Evolutionary conservation across 768 basidiomycete species (phyloP), one percentile per base, ranked within the genome.

Genomic region (Exsudoporus frostii): DNA sequence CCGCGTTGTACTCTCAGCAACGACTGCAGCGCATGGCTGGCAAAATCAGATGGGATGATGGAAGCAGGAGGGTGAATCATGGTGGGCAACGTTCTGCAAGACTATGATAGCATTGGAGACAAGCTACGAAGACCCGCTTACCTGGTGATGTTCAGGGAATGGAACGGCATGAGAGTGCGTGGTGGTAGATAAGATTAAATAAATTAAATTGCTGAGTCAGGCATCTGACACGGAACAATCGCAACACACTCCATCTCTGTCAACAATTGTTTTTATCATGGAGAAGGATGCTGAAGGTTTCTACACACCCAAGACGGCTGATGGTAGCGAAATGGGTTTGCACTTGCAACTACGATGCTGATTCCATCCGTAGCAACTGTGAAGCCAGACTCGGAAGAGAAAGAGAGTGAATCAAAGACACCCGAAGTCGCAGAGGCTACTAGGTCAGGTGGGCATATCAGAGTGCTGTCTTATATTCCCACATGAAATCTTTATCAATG

Each of bases 231-330:
- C 14, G 19, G 42, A 53, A 41, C 48, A 29, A 38, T 15, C 32
- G 20, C 33, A 47, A 40, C 37, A 19, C 33, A 30, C 45, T 22
- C 37, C 48, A 25, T 54, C 57, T 41, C 50, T 36, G 43, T 51
- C 56, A 45, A 53, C 54, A 27, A 43, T 46, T 48, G 63, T 11
- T 30, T 30, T 30, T 53, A 67, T 59, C 51, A 79, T 88, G 79
- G 76, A 86, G 66, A 90, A 86, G 72, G 88, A 89, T 69, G 86
- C 80, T 48, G 89, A 91, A 50, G 89, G 89, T 2, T 90, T 91
- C 69, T 90, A 86, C 65, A 83, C 77, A 19, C 78, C 86, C 7
- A 75, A 73, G 51, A 34, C 65, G 30, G 54, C 63, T 11, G 68
- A 73, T 58, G 77, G 84, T 85, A 68, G 33, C 27, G 38, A 40